Percentiles rank a stretch among this genome's conserved stretches.
Conservation (phyloP, 345 rosid genomes). For the Lenwebbia sp. region DNA sequence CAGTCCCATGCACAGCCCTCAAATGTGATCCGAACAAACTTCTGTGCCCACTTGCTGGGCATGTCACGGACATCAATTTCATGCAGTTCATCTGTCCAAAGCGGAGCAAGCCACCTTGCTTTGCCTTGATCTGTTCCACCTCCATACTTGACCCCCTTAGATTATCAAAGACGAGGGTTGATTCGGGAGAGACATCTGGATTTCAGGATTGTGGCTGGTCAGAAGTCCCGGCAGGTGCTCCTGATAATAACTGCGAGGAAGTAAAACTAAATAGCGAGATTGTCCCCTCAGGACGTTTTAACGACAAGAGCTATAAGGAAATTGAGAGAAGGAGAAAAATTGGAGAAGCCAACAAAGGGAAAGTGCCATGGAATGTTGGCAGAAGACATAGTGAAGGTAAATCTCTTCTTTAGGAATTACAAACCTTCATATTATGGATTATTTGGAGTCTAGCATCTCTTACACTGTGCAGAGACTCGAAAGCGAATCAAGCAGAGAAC, state of each 20-base stretch:
- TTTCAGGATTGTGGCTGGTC: conserved; percentile 1
- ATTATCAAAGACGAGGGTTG: neutral
- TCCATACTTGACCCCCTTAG: neutral
- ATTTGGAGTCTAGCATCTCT: neutral
- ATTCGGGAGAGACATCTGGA: neutral
- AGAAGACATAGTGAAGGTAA: conserved; percentile 60
- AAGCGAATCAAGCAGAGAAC: conserved; percentile 70
- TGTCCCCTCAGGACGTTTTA: neutral
- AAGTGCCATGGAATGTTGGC: conserved; percentile 85
- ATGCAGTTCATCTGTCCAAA: neutral
- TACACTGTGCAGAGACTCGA: conserved; percentile 44
- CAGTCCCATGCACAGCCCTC: neutral
- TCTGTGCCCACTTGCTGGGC: neutral
- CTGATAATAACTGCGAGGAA: neutral
- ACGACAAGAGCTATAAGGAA: conserved; percentile 15
- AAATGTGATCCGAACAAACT: neutral
- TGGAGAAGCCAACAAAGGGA: conserved; percentile 71
- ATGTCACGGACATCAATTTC: neutral
- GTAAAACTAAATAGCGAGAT: conserved; percentile 3
- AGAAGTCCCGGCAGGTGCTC: conserved; percentile 1
- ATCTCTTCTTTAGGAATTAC: neutral
- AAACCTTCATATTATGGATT: neutral
- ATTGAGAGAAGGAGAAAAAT: conserved; percentile 47
- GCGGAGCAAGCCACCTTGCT: neutral
- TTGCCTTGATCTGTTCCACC: neutral